These are phyloP conservation scores for Tetracladium maxilliforme DNA, from an alignment of 2,329 filamentous ascomycete species.

Conservation along the genomic window DNA sequence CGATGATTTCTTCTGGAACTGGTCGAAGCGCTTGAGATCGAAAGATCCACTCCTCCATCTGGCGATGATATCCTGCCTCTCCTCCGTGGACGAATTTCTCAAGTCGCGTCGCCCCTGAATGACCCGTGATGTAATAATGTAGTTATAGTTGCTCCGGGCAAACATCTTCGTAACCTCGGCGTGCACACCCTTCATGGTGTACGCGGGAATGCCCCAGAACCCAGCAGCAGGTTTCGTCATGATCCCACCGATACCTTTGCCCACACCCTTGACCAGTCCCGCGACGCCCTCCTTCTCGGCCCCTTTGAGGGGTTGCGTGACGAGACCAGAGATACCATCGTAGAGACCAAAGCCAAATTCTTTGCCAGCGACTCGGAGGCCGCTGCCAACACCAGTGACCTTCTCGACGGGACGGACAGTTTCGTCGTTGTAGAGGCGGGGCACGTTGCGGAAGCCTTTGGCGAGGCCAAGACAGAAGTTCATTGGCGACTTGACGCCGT, in stretches of 20 bases:
- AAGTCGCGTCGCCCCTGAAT: slow-evolving; percentile 61
- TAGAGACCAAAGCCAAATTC: slow-evolving; percentile 67
- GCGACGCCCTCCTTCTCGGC: slow-evolving; percentile 47
- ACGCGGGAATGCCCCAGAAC: slow-evolving; percentile 60
- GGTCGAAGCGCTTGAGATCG: slow-evolving; percentile 45
- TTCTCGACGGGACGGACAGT: slow-evolving; percentile 66
- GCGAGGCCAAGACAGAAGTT: slow-evolving; percentile 73
- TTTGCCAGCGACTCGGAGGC: slow-evolving; percentile 63
- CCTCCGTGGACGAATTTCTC: slow-evolving; percentile 32
- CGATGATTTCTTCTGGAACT: slow-evolving; percentile 23
- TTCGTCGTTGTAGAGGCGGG: slow-evolving; percentile 71
- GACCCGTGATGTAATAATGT: slow-evolving; percentile 65
- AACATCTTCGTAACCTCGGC: slow-evolving; percentile 61
- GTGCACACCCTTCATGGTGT: slow-evolving; percentile 70
- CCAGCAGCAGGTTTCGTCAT: slow-evolving; percentile 72
- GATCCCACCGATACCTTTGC: slow-evolving; percentile 70
- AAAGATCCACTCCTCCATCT: slow-evolving; percentile 48
- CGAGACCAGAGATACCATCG: slow-evolving; percentile 67
- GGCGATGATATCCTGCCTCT: slow-evolving; percentile 47
- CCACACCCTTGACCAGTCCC: slow-evolving; percentile 66
- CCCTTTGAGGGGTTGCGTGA: slow-evolving; percentile 63
- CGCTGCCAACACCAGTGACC: slow-evolving; percentile 63
- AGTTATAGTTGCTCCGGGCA: slow-evolving; percentile 58
- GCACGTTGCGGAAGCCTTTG: slow-evolving; percentile 79
- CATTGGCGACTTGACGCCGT: slow-evolving; percentile 68